A percentile compares a stretch with the other conserved stretches of the same genome.
phyloP scores from a whole-genome alignment of 305 asterid species.

The Coffea humblotiana region DNA sequence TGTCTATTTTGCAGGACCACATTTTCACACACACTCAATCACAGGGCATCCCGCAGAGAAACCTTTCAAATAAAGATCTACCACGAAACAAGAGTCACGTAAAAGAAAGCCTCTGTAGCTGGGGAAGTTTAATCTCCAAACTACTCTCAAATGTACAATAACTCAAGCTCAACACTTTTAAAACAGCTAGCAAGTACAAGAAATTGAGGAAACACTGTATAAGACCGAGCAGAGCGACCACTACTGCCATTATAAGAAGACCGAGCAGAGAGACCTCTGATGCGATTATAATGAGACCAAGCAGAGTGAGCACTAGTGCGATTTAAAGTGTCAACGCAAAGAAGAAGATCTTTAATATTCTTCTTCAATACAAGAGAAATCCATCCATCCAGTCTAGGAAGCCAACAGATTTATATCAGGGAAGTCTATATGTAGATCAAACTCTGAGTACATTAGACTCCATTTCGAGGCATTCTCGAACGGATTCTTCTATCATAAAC shows the following conservation, averaged over 20 bases:
- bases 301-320: too few species aligned
- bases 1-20: background rate
- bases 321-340: background rate
- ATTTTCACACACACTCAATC: conserved; percentile 14
- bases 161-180: conserved; percentile 2
- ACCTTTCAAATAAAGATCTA: background rate
- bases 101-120: conserved; percentile 12
- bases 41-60: conserved; percentile 15
- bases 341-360: conserved; percentile 9
- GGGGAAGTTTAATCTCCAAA: background rate
- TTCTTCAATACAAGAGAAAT: background rate
- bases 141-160: conserved; percentile 2
- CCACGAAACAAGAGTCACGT: background rate
- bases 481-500: background rate
- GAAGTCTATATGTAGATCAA: conserved; percentile 6
- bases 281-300: too few species aligned
- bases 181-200: conserved; percentile 5
- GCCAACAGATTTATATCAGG: background rate
- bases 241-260: too few species aligned
- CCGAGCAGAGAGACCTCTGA: too few species aligned
- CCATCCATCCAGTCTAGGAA: background rate
- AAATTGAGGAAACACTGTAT: conserved; percentile 1
- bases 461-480: background rate
- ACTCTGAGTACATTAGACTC: background rate
- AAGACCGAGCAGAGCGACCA: background rate